Base-by-base conservation (phyloP, 306 rosid genomes). In the Heteromeles arbutifolia region DNA sequence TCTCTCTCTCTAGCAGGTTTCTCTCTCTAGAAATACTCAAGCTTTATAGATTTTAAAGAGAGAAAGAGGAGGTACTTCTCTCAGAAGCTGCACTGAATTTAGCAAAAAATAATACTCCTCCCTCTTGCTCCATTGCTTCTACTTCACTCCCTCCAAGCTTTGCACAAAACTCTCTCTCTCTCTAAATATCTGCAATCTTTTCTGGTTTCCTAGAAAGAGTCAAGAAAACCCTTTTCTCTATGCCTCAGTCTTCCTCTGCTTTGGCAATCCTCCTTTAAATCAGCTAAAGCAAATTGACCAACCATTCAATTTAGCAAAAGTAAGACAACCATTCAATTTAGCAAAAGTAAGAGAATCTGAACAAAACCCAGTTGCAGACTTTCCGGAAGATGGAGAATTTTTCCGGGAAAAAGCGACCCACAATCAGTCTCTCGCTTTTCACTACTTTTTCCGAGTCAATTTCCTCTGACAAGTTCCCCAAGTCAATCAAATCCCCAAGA, bases 391-490 rank as follows among this genome's bases (percentile, higher is more conserved):
- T 79, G 89, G 83, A 83, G 43, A 70, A 68, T 78, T 86, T 76
- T 13, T 73, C 79, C 29, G 78, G 77, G 12, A 86, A 74, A 32
- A 78, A 67, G 66, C 82, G 73, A 81, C 87, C 86, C 78, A 58
- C 81, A 15, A 77, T 86, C 56, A 81, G 77, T 10, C 70, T 86
- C 39, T 82, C 92, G 22, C 84, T 84, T 21, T 78, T 86, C 73
- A 71, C 85, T 6, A 69, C 87, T 31, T 75, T 88, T 10, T 85
- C 87, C 4, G 83, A 81, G 59, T 85, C 88, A 2, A 70, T 83
- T 73, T 83, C 83, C 34, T 54, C 70, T 19, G 85, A 79, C 5
- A 81, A 67, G 72, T 17, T 59, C n/a, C 25, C 69, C 1, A 67
- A 52, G 68, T 70, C 83, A 6, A 69, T 52, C 41, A 90, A 84